Base-by-base conservation (phyloP, 2,329 filamentous ascomycete species). In the Cordyceps javanica region DNA sequence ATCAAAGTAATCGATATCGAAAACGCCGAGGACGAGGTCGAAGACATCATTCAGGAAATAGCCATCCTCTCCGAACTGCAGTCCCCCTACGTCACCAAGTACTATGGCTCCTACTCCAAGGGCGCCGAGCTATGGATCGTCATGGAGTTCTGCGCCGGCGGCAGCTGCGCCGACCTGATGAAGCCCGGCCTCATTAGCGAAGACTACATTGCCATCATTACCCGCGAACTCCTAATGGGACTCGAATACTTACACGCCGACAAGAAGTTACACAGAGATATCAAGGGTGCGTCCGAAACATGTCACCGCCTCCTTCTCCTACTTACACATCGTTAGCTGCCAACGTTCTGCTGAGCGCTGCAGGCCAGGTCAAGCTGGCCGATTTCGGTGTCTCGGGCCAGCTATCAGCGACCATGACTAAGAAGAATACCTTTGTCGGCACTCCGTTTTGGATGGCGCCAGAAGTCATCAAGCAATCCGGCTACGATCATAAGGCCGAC, bases 381-480 rank as follows among this genome's bases (percentile, higher is more conserved):
- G 93, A 99, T 71, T 99, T 99, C 75, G 93, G 93, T 59, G 94
- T 99, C 7, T 97, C 93, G 1, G 93, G 93, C 28, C 94, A 97
- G 74, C 81, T 97, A 23, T 95, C 93, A 10, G 93, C 93, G 7
- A 99, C 93, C 51, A 97, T 97, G 92, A 97, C 93, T 61, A 97
- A 97, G 80, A 97, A 97, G 77, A 97, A 97, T 70, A 97, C 93
- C 0, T 99, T 97, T 71, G 93, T 99, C 32, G 94, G 94, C 34
- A 97, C 93, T 0, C 93, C 94, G 1, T 99, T 97, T 71, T 99
- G 94, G 94, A 99, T 99, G 93, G 93, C 94, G 3, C 93, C 93
- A 11, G 93, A 99, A 74, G 93, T 97, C 57, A 99, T 99, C 72
- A 96, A 96, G 75, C 93, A 99, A 72, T 96, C 91, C 59, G 93